Base-by-base conservation (phyloP, 139 green algal species). In the Tetradesmus obliquus region DNA sequence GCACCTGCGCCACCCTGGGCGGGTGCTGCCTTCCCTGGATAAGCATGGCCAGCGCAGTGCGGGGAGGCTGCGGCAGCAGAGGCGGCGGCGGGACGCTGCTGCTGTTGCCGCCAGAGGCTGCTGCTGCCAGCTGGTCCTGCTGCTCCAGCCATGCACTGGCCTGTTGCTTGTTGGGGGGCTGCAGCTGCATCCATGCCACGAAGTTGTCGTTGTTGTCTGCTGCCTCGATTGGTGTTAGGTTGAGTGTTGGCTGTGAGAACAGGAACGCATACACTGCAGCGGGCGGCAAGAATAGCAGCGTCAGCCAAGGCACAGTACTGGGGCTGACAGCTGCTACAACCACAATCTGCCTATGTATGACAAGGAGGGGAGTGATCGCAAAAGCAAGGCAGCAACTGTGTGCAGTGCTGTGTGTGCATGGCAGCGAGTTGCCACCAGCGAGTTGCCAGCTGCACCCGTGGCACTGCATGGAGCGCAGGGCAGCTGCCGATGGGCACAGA, bases 181-280 rank as follows among this genome's bases (percentile, higher is more conserved):
- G 9, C 76, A 86, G 74, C 88, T 91, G 62, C 55, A 91, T 3
- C 76, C 76, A 81, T 15, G n/a, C 55, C 2, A 91, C 32, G 55
- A 55, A 91, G 76, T 91, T 91, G 88, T 91, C 88, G 13, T 80
- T 79, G 57, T 86, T 62, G 32, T 2, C 32, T 5, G 88, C 88
- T 1, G 8, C 7, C 32, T 86, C 76, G 10, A 86, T 84, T 22
- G n/a, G n/a, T 22, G 88, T 91, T 4, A 91, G 76, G 24, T 91
- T 91, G 15, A 91, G 88, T 2, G 53, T 76, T 5, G 76, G 53
- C 24, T 87, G 76, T 32, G 53, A 55, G 45, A 80, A 55, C 22
- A 91, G 88, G 53, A 57, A 90, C 1, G 19, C 53, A 32, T 84
- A 79, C 10, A 84, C 86, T 90, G 71, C 71, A 74, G 55, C 22